Evolutionary conservation across 352 stramenopile species (phyloP), one percentile per base, ranked within the genome.

Genomic region (Phytopythium cucurbitacearum): DNA sequence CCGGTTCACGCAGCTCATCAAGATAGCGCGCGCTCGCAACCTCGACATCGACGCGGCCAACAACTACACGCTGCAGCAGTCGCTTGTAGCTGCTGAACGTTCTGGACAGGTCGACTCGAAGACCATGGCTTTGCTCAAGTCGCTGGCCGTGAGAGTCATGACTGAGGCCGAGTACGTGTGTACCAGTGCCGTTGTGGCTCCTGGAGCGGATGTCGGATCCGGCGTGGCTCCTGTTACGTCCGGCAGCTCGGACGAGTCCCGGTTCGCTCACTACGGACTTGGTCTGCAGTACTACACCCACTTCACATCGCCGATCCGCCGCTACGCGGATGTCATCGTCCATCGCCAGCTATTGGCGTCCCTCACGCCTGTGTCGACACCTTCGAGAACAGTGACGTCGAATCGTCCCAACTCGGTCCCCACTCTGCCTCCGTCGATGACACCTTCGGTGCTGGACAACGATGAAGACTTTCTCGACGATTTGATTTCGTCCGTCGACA

Each of bases 91-190:
- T 28, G 76, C 80, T 5, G 80, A 89, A 51, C 65, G 62, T 0
- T 87, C 74, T 1, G 75, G 73, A n/a, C 53, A 68, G 7, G 83
- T 87, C 16, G 76, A 91, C 53, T 69, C 47, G 48, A 87, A 95
- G 57, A 94, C 90, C 8, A 89, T 94, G 69, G 75, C 86, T 35
- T 57, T 98, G 38, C 71, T 97, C 44, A 96, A 97, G 74, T 97
- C 90, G n/a, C 71, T 98, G 28, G 89, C 91, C 1, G 91, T 95
- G 32, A 83, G 93, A 40, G 89, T 94, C 12, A 98, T 98, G 93
- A 94, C 89, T n/a, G 88, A 98, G 58, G 93, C 93, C 15, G 85
- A 96, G 65, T 98, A 98, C 59, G 72, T 98, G 35, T 97, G 82
- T 28, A 88, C 88, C 6, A 85, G 68, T 39, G 73, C 56, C 13